phyloP scores from a whole-genome alignment of 2,329 filamentous ascomycete genomes.

The Elsinoe fawcettii region DNA sequence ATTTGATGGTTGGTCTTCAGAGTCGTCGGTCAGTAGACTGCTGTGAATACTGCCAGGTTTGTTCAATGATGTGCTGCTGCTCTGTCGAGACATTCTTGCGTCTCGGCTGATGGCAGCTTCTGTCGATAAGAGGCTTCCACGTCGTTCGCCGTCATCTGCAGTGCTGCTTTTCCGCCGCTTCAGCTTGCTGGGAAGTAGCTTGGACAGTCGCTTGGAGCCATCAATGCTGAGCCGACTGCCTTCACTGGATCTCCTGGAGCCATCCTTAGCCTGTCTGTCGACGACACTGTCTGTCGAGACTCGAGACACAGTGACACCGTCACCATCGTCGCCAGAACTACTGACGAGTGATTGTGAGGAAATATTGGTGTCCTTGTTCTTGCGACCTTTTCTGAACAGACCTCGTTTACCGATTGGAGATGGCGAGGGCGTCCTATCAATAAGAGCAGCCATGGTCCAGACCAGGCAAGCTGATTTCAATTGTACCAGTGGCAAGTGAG shows the following conservation, averaged over 20 bases:
- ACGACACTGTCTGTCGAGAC: slow-evolving; percentile 34
- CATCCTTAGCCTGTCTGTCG: slow-evolving; percentile 31
- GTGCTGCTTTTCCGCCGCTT: slow-evolving; percentile 31
- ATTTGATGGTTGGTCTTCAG: slow-evolving; percentile 33
- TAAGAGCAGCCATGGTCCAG: not conserved
- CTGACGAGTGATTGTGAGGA: slow-evolving; percentile 26
- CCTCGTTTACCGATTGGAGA: slow-evolving; percentile 24
- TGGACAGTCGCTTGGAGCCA: slow-evolving; percentile 44
- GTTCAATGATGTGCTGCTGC: slow-evolving; percentile 13
- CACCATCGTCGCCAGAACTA: slow-evolving; percentile 23
- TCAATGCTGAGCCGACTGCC: slow-evolving; percentile 32
- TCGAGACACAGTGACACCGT: slow-evolving; percentile 23
- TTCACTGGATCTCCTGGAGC: slow-evolving; percentile 33
- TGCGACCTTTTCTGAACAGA: slow-evolving; percentile 24
- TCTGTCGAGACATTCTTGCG: not conserved
- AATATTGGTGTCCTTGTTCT: slow-evolving; percentile 23
- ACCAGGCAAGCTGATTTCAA: not conserved
- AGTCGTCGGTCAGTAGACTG: slow-evolving; percentile 45
- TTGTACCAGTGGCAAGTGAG: not conserved
- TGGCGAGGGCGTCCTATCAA: slow-evolving; percentile 15
- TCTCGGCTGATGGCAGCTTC: slow-evolving; percentile 4
- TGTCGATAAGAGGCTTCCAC: slow-evolving; percentile 8
- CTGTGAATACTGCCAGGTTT: slow-evolving; percentile 36
- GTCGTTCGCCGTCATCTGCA: slow-evolving; percentile 15
- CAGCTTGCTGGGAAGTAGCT: slow-evolving; percentile 43